phyloP scores from a whole-genome alignment of 139 green algal species.

The Chlorella sp. region DNA sequence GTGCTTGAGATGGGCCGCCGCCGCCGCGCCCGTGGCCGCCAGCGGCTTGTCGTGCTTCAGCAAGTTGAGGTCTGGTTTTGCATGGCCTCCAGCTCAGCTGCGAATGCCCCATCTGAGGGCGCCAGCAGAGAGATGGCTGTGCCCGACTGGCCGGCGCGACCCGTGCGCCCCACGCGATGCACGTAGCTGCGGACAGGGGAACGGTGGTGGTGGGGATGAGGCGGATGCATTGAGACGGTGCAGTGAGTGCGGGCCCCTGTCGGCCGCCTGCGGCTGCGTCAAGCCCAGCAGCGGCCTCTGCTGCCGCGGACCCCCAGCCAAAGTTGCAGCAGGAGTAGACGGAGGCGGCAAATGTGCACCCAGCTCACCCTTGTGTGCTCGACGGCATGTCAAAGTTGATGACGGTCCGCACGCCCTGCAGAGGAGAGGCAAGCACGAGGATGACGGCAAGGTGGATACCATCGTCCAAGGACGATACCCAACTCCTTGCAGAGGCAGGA shows the following conservation, averaged over 20 bases:
- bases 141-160: slow-evolving; percentile 78
- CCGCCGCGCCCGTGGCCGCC: slow-evolving; percentile 44
- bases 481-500: too few relatives aligned
- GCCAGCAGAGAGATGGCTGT: slow-evolving; percentile 69
- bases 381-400: slow-evolving; percentile 87
- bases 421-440: too few relatives aligned
- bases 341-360: too few relatives aligned
- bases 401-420: slow-evolving; percentile 83
- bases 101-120: slow-evolving; percentile 22
- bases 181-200: slow-evolving; percentile 69
- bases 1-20: slow-evolving; percentile 78
- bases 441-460: too few relatives aligned
- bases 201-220: too few relatives aligned
- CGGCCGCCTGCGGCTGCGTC: not conserved
- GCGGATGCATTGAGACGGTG: too few relatives aligned
- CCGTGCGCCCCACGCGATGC: slow-evolving; percentile 92
- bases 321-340: not conserved
- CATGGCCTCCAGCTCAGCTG: slow-evolving; percentile 26
- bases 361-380: slow-evolving; percentile 40
- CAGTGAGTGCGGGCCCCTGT: too few relatives aligned
- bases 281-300: not conserved
- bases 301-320: not conserved
- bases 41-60: slow-evolving; percentile 82
- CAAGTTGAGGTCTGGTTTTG: slow-evolving; percentile 54
- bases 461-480: too few relatives aligned